Evolutionary conservation across 2,329 filamentous ascomycete species (phyloP).

Genomic region (Pseudocercospora ulei): DNA sequence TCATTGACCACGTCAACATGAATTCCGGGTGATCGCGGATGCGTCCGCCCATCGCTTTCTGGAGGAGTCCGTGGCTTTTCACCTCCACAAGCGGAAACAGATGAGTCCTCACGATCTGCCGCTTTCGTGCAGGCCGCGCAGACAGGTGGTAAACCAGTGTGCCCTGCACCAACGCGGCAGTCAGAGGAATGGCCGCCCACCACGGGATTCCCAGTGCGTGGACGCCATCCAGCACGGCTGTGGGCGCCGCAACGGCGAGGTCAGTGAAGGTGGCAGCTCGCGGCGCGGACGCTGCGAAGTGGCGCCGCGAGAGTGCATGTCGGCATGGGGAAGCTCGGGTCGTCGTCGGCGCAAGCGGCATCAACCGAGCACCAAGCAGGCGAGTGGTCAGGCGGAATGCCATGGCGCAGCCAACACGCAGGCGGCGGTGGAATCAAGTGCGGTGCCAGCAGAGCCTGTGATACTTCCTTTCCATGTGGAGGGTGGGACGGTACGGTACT

Average conservation of each 20-base stretch:
- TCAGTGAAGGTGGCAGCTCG: slow-evolving; percentile 12
- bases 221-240: slow-evolving; percentile 24
- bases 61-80: background rate
- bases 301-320: slow-evolving; percentile 13
- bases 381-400: slow-evolving; percentile 9
- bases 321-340: slow-evolving; percentile 18
- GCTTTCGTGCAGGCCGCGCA: slow-evolving; percentile 19
- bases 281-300: slow-evolving; percentile 25
- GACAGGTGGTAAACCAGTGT: slow-evolving; percentile 26
- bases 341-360: slow-evolving; percentile 23
- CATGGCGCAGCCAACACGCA: slow-evolving; percentile 12
- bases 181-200: slow-evolving; percentile 28
- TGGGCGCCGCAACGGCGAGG: slow-evolving; percentile 13
- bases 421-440: background rate
- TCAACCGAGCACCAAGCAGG: slow-evolving; percentile 9
- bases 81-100: slow-evolving; percentile 10
- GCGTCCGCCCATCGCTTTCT: no score
- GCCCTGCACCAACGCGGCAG: slow-evolving; percentile 29
- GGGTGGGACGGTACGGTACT: no score
- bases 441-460: slow-evolving; percentile 1
- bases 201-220: slow-evolving; percentile 31
- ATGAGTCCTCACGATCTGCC: slow-evolving; percentile 17
- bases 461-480: no score
- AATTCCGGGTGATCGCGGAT: no score
- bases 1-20: no score